These are phyloP conservation scores for Amphichorda felina DNA, from an alignment of 2,329 filamentous ascomycete species.

Conservation along the genomic window DNA sequence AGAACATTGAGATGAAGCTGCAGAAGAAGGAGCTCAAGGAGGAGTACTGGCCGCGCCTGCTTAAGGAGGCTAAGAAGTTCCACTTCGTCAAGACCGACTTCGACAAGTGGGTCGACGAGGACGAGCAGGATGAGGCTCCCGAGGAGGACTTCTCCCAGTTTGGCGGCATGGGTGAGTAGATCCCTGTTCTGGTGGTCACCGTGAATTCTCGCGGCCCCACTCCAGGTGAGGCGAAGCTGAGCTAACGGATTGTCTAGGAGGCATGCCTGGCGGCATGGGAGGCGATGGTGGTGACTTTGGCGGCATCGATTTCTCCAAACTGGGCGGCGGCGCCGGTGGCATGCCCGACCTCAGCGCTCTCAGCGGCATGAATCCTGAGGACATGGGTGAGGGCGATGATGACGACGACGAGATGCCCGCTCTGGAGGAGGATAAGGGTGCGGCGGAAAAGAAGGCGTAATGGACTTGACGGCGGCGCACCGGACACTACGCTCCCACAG, in stretches of 20 bases:
- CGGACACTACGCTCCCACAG: neutral
- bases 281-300: slow-evolving; percentile 55
- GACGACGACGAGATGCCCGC: slow-evolving; percentile 78
- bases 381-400: slow-evolving; percentile 40
- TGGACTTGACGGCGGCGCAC: slow-evolving; percentile 6
- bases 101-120: slow-evolving; percentile 98
- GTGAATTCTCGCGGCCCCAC: neutral
- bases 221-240: neutral
- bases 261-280: slow-evolving; percentile 43
- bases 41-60: slow-evolving; percentile 89
- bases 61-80: slow-evolving; percentile 80
- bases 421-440: slow-evolving; percentile 40
- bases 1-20: slow-evolving; percentile 82
- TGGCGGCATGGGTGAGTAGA: slow-evolving; percentile 50
- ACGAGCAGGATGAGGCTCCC: slow-evolving; percentile 85
- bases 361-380: slow-evolving; percentile 36
- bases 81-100: slow-evolving; percentile 99
- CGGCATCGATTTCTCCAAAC: slow-evolving; percentile 90
- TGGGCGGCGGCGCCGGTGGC: slow-evolving; percentile 46
- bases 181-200: neutral
- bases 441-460: slow-evolving; percentile 27
- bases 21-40: slow-evolving; percentile 94
- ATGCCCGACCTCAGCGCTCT: slow-evolving; percentile 25
- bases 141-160: slow-evolving; percentile 69
- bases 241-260: slow-evolving; percentile 21